phyloP scores from a whole-genome alignment of 2,329 filamentous ascomycete genomes.

The Zasmidium citrigriseum region DNA sequence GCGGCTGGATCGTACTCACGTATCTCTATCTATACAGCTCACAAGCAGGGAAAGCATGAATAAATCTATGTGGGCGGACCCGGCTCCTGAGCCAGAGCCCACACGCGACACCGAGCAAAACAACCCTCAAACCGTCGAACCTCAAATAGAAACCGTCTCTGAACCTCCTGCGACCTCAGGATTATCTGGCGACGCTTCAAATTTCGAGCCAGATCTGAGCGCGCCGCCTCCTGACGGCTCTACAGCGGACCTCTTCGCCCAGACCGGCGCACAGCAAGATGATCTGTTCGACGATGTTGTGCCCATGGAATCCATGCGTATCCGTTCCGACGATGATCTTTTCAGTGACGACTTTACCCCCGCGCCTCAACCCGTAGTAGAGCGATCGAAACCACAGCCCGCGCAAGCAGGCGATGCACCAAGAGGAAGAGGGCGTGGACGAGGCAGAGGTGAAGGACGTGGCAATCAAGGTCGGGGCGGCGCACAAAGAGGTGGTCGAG shows the following conservation, averaged over 20 bases:
- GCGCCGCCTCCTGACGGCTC: slow-evolving; percentile 24
- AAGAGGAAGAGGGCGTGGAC: slow-evolving; percentile 24
- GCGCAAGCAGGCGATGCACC: slow-evolving; percentile 20
- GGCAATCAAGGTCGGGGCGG: slow-evolving; percentile 6
- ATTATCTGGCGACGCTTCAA: slow-evolving; percentile 13
- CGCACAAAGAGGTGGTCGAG: neutral
- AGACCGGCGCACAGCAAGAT: slow-evolving; percentile 35
- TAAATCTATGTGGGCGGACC: slow-evolving; percentile 21
- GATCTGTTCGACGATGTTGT: slow-evolving; percentile 37
- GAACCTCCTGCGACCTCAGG: neutral
- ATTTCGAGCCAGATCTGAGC: slow-evolving; percentile 10
- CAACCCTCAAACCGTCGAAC: neutral
- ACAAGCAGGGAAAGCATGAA: slow-evolving; percentile 12
- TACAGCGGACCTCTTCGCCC: slow-evolving; percentile 33
- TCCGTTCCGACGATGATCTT: slow-evolving; percentile 52
- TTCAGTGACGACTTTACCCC: slow-evolving; percentile 55
- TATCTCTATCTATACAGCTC: neutral
- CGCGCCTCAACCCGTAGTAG: slow-evolving; percentile 43
- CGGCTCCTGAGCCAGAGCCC: slow-evolving; percentile 5
- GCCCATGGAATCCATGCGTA: slow-evolving; percentile 48
- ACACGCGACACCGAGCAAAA: neutral
- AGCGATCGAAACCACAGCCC: slow-evolving; percentile 16
- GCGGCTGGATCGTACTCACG: too few species aligned
- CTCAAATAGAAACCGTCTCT: neutral
- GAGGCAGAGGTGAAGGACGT: slow-evolving; percentile 24